Base-by-base conservation (phyloP, 768 basidiomycete genomes). In the Coprinopsis cinerea region DNA sequence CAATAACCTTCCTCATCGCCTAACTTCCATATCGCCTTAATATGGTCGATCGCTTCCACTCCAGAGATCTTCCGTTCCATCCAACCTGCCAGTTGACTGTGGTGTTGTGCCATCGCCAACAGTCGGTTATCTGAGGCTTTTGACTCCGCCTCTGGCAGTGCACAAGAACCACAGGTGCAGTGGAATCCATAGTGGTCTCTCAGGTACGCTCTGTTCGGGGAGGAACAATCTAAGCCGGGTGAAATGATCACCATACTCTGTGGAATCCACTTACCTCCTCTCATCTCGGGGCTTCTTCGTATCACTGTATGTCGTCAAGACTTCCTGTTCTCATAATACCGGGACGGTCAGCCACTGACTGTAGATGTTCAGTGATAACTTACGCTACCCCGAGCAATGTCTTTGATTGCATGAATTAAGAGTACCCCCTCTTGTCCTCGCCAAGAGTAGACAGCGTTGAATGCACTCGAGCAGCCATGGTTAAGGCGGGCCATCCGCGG, bases 401-500 rank as follows among this genome's bases (percentile, higher is more conserved):
- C 63, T 57, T 76, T 82, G 47, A 85, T 55, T 7, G 83, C 82
- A 61, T 83, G 69, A 3, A 85, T 77, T 28, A 80, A 73, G 18
- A 83, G 56, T 2, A 63, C 62, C 10, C 64, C 59, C 48, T 81
- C 78, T 24, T 65, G 58, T 37, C 76, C 71, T 44, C 80, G 67
- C 78, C 78, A 85, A 0, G 70, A 70, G 57, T 85, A 85, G 11
- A 85, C 78, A 3, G 70, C 72, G 61, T 85, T 85, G 67, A 87
- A 85, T 4, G 81, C 81, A 47, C 73, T 69, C 2, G 82, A 77
- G 57, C 83, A 85, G 0, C 79, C 83, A 53, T 85, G 84, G 55
- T 87, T 87, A 52, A 85, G 55, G 36, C 83, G 70, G 11, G 82
- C 81, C 73, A 79, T 82, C 18, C 61, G 67, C n/a, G 82, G 82